Base-by-base conservation (phyloP, 164 flowering plant species). In the Amborella trichopoda region DNA sequence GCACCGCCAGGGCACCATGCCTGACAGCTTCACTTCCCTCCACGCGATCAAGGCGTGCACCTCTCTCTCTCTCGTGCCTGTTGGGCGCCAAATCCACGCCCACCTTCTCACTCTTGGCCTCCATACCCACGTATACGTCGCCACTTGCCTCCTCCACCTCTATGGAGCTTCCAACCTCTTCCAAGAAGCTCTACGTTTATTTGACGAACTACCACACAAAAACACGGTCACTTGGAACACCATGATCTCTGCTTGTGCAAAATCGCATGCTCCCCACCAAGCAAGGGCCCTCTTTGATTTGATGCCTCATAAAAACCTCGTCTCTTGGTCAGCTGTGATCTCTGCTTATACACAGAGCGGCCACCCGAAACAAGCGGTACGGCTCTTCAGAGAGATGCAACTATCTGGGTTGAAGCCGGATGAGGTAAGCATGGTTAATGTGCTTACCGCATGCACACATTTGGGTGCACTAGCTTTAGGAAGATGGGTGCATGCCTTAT, bases 271-370 rank as follows among this genome's bases (percentile, higher is more conserved):
- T 33, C 23, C 71, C 1, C 36, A 55, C 10, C 42, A 27, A 3
- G 93, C 87, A 0, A 58, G 65, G 13, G 8, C 2, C 9, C 22
- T 75, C 1, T 83, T 83, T 51, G 73, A 73, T 12, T 27, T 34
- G 27, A 77, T 72, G 78, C 77, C 77, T 0, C 1, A 14, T 16
- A 70, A 67, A 50, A 60, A 74, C 45, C 27, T 67, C 11, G 58
- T 55, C 3, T 77, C 84, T 6, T 83, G 82, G 84, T 68, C 84
- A 28, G 66, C 93, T 27, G 61, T 79, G 77, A 70, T 83, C 3
- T 47, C 78, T 1, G 84, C 68, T 2, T 77, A 67, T 40, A 30
- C 74, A 40, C 47, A 42, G 33, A n/a, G 11, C 28, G 62, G 72
- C 13, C 26, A 28, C 11, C 63, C 65, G 68, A 50, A 46, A 9